Conservation (phyloP, 352 stramenopile genomes). For the Globisporangium cederbergense region DNA sequence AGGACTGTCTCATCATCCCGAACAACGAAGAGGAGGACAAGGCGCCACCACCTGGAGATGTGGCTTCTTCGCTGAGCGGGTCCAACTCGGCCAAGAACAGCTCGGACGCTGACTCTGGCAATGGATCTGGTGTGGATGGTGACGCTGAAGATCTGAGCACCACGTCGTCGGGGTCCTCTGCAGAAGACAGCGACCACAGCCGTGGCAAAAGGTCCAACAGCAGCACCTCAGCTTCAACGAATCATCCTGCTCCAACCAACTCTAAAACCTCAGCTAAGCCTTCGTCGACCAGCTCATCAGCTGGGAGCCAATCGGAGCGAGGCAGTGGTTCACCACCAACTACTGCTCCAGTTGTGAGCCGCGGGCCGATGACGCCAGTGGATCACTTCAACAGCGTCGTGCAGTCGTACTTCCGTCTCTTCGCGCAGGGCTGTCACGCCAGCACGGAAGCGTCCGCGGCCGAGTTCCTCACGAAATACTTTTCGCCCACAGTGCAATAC, state of each 20-base stretch:
- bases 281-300: neutral
- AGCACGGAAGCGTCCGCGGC: neutral
- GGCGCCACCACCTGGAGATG: neutral
- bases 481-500: conserved; percentile 8
- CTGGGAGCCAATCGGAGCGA: neutral
- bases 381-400: conserved; percentile 14
- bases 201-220: neutral
- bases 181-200: conserved; percentile 2
- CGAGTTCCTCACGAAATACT: conserved; percentile 14
- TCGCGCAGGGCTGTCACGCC: conserved; percentile 6
- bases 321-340: neutral
- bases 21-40: neutral
- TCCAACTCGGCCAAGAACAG: neutral
- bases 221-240: neutral
- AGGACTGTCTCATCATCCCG: conserved; percentile 23
- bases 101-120: neutral
- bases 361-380: conserved; percentile 13
- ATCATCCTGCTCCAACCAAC: neutral
- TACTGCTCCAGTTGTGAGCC: conserved; percentile 4
- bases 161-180: neutral
- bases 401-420: conserved; percentile 12
- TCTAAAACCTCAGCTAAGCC: neutral
- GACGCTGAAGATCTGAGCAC: conserved; percentile 5
- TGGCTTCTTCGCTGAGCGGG: neutral
- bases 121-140: conserved; percentile 8